These are phyloP conservation scores for Lathyrus tuberosus DNA, from an alignment of 306 rosid genomes.

Conservation along the genomic window DNA sequence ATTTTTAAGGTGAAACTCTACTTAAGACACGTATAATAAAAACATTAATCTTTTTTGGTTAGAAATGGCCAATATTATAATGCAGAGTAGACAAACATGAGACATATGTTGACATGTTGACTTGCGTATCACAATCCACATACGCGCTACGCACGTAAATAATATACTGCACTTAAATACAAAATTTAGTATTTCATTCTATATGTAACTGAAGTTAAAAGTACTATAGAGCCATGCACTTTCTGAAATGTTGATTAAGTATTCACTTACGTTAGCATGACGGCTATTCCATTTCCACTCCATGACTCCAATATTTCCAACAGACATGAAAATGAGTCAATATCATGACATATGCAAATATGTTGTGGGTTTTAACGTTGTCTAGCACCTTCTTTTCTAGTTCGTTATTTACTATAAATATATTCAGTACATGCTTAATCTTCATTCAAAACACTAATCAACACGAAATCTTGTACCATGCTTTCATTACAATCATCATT, in stretches of 20 bases:
- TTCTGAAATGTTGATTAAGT: not conserved
- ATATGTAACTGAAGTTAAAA: not conserved
- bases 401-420: not conserved
- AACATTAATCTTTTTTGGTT: not conserved
- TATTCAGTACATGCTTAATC: not conserved
- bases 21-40: not conserved
- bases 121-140: not conserved
- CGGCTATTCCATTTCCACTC: not conserved
- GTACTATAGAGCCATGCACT: not conserved
- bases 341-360: not conserved
- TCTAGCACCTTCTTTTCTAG: conserved; percentile 38
- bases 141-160: not conserved
- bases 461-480: conserved; percentile 37
- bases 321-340: not conserved
- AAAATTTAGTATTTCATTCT: too few relatives aligned
- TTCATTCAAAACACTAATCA: not conserved
- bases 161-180: not conserved
- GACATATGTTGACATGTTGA: not conserved
- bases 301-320: not conserved
- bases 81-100: not conserved
- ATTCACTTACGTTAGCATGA: not conserved
- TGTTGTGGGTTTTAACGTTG: not conserved
- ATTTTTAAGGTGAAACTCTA: not conserved
- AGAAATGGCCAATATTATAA: not conserved
- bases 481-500: conserved; percentile 45